These are phyloP conservation scores for Crassisporium funariophilum DNA, from an alignment of 768 basidiomycete genomes.

Conservation along the genomic window DNA sequence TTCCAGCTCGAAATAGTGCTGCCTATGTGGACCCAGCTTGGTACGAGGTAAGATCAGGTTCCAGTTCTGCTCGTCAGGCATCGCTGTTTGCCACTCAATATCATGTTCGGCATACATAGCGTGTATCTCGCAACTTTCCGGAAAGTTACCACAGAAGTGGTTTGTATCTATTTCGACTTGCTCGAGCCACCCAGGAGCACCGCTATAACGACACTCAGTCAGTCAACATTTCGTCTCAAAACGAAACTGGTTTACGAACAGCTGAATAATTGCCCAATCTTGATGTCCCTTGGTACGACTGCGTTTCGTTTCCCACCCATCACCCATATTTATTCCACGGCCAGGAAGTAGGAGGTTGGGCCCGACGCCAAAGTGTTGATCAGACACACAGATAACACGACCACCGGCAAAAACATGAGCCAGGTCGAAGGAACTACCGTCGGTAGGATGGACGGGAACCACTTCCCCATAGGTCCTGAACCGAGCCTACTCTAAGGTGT, in stretches of 20 bases:
- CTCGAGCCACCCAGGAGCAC: constrained; percentile 71
- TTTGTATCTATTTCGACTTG: constrained; percentile 89
- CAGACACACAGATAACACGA: constrained; percentile 79
- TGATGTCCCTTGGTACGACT: constrained; percentile 78
- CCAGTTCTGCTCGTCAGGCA: constrained; percentile 60
- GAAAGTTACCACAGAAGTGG: constrained; percentile 96
- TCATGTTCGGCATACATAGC: constrained; percentile 45
- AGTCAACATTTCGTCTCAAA: background rate
- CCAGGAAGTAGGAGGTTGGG: constrained; percentile 91
- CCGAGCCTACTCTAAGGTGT: constrained; percentile 60
- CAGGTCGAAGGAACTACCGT: constrained; percentile 67
- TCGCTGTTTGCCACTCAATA: constrained; percentile 38
- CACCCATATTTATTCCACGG: constrained; percentile 92
- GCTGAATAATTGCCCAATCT: constrained; percentile 89
- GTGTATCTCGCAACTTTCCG: constrained; percentile 82
- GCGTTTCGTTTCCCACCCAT: constrained; percentile 98
- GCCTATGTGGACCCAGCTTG: constrained; percentile 85
- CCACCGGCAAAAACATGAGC: constrained; percentile 92
- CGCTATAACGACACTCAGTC: constrained; percentile 45
- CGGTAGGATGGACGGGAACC: constrained; percentile 57
- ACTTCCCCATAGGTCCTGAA: constrained; percentile 91
- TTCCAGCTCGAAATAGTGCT: constrained; percentile 87
- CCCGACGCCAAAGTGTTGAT: constrained; percentile 95
- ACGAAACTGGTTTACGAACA: constrained; percentile 52
- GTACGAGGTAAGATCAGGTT: constrained; percentile 69